Evolutionary conservation across 2,329 filamentous ascomycete genomes (phyloP).

Genomic region (Aureobasidium lini): DNA sequence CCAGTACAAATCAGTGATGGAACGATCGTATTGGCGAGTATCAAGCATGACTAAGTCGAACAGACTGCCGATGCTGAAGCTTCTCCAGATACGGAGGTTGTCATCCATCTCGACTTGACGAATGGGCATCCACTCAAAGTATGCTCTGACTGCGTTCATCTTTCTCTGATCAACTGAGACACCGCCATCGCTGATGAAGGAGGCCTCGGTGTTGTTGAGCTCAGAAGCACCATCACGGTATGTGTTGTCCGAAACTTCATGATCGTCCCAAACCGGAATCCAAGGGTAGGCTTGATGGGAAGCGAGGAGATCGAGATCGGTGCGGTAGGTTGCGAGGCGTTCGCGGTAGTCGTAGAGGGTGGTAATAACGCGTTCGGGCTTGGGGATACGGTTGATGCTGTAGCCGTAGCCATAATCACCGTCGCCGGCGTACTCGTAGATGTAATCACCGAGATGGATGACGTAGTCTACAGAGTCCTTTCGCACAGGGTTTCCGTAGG

Average conservation of each 20-base stretch:
- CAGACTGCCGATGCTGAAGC: constrained; percentile 56
- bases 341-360: constrained; percentile 54
- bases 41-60: constrained; percentile 63
- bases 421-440: constrained; percentile 51
- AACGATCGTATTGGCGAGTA: constrained; percentile 61
- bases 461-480: constrained; percentile 43
- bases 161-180: constrained; percentile 66
- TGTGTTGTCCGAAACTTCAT: constrained; percentile 58
- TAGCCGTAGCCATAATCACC: constrained; percentile 42
- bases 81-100: constrained; percentile 60
- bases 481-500: constrained; percentile 30
- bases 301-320: constrained; percentile 52
- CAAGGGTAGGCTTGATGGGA: constrained; percentile 52
- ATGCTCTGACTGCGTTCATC: constrained; percentile 64
- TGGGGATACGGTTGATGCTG: constrained; percentile 41
- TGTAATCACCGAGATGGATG: constrained; percentile 47
- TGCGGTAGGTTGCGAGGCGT: constrained; percentile 51
- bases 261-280: constrained; percentile 60
- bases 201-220: constrained; percentile 60
- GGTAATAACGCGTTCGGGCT: constrained; percentile 46
- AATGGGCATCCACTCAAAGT: constrained; percentile 59
- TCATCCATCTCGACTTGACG: constrained; percentile 61
- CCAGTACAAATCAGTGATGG: constrained; percentile 52
- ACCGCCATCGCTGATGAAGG: constrained; percentile 49
- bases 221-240: constrained; percentile 55